These are phyloP conservation scores for Jamesozyma gamospora DNA, from an alignment of 805 yeast genomes.

Conservation along the genomic window DNA sequence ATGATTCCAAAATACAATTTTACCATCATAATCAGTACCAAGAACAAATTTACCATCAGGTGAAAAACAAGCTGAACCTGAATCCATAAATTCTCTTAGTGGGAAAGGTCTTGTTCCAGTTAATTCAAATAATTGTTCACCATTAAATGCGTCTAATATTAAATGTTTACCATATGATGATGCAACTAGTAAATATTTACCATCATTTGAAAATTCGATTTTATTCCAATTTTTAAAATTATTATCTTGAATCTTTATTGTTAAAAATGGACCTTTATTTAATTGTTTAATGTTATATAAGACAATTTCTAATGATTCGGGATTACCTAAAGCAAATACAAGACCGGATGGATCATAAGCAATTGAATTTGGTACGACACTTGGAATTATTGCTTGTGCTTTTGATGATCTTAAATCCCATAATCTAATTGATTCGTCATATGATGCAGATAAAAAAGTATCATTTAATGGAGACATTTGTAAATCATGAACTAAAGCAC, in stretches of 20 bases:
- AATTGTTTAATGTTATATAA: conserved; percentile 54
- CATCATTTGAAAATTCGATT: conserved; percentile 72
- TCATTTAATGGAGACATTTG: conserved; percentile 66
- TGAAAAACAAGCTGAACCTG: conserved; percentile 49
- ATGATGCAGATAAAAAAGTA: conserved; percentile 53
- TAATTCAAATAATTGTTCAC: conserved; percentile 39
- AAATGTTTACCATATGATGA: conserved; percentile 49
- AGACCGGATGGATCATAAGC: conserved; percentile 81
- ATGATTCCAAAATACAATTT: conserved; percentile 45
- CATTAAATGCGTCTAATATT: conserved; percentile 61
- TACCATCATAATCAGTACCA: conserved; percentile 50
- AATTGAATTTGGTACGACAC: conserved; percentile 44
- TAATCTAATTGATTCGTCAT: conserved; percentile 68
- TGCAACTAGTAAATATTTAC: conserved; percentile 51
- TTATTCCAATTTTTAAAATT: conserved; percentile 43
- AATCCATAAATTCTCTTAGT: conserved; percentile 35
- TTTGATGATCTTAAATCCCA: conserved; percentile 77
- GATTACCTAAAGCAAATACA: conserved; percentile 61
- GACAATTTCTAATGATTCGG: conserved; percentile 35
- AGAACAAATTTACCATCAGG: conserved; percentile 58
- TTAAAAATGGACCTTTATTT: conserved; percentile 47
- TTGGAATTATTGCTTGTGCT: conserved; percentile 52
- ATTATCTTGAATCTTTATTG: conserved; percentile 31
- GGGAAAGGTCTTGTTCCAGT: conserved; percentile 41
- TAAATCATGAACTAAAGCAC: conserved; percentile 58